These are phyloP conservation scores for Claviceps humidiphila DNA, from an alignment of 2,329 filamentous ascomycete genomes.

Conservation along the genomic window DNA sequence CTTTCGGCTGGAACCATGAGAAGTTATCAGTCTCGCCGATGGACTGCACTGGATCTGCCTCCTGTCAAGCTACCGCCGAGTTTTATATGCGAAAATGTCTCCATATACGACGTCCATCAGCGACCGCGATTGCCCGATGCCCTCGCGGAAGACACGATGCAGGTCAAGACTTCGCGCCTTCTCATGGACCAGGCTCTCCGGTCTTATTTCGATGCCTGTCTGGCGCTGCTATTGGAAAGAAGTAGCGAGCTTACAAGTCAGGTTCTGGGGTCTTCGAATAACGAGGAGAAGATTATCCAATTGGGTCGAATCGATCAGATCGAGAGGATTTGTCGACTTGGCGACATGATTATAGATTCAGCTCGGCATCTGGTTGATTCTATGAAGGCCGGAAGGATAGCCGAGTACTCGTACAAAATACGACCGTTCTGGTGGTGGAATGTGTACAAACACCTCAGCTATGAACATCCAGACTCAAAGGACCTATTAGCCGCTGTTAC, in stretches of 20 bases:
- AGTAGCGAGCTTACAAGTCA: constrained; percentile 10
- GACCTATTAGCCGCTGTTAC: constrained; percentile 17
- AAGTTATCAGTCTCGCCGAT: constrained; percentile 19
- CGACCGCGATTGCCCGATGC: constrained; percentile 19
- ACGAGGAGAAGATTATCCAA: constrained; percentile 1
- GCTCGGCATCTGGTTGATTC: constrained; percentile 23
- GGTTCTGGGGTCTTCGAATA: constrained; percentile 4
- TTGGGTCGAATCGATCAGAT: constrained; percentile 9
- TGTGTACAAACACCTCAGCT: constrained; percentile 22
- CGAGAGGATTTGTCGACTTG: constrained; percentile 12
- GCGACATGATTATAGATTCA: constrained; percentile 24
- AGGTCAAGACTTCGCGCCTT: constrained; percentile 19
- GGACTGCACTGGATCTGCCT: constrained; percentile 30
- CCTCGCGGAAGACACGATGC: constrained; percentile 19
- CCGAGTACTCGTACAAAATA: constrained; percentile 20
- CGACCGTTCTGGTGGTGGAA: constrained; percentile 30
- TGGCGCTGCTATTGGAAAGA: constrained; percentile 11
- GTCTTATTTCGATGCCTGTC: constrained; percentile 19
- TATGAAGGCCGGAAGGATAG: constrained; percentile 20
- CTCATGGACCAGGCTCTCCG: constrained; percentile 15
- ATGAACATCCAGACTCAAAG: constrained; percentile 15
- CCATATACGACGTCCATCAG: constrained; percentile 11
- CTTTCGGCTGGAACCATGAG: constrained; percentile 15
- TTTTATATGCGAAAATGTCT: constrained; percentile 42
- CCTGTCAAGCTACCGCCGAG: constrained; percentile 40